Evolutionary conservation across 2,329 filamentous ascomycete species (phyloP).

Genomic region (Coniochaeta sp.): DNA sequence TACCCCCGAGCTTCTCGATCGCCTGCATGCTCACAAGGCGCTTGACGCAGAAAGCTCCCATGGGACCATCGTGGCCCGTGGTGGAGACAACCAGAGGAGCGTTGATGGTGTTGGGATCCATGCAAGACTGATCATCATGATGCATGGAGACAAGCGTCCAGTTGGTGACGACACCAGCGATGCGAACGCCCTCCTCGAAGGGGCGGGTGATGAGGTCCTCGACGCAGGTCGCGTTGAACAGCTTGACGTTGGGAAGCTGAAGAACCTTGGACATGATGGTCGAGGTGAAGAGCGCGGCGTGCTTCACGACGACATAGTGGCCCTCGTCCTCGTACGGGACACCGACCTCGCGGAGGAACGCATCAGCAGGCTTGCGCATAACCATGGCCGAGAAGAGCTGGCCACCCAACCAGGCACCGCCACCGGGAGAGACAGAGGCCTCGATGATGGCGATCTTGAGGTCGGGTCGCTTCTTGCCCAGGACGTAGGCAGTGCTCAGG

Average conservation of each 20-base stretch:
- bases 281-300: constrained; percentile 85
- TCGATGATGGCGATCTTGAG: constrained; percentile 89
- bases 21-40: constrained; percentile 82
- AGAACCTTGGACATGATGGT: constrained; percentile 80
- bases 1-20: constrained; percentile 77
- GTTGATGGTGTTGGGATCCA: constrained; percentile 97
- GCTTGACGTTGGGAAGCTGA: constrained; percentile 82
- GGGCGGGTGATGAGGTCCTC: constrained; percentile 87
- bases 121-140: constrained; percentile 86
- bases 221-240: constrained; percentile 90
- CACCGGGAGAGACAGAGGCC: constrained; percentile 78
- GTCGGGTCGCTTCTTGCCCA: constrained; percentile 77
- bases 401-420: constrained; percentile 86
- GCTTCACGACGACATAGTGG: constrained; percentile 86
- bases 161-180: constrained; percentile 90
- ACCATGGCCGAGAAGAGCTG: constrained; percentile 95
- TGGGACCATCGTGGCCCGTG: constrained; percentile 84
- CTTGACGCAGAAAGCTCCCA: constrained; percentile 88
- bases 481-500: constrained; percentile 74
- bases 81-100: constrained; percentile 82
- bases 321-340: constrained; percentile 85
- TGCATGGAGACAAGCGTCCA: constrained; percentile 89
- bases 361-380: constrained; percentile 86
- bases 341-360: constrained; percentile 72
- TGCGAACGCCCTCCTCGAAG: constrained; percentile 48